Evolutionary conservation across 768 basidiomycete genomes (phyloP), one percentile per base, ranked within the genome.

Genomic region (Plicaturopsis crispa): DNA sequence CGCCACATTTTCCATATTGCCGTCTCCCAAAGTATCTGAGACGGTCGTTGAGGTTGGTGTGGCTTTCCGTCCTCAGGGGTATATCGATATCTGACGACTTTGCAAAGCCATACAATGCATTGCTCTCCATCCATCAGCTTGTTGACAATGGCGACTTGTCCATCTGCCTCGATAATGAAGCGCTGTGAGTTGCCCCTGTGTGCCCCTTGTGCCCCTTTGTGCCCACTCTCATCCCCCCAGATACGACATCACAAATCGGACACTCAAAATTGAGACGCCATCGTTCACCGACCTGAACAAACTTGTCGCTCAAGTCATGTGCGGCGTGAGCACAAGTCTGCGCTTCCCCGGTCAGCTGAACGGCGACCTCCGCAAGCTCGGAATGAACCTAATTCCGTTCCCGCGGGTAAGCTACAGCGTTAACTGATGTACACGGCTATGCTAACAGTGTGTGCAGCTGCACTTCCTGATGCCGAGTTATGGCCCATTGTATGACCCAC

Each of bases 401-500:
- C 94, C 94, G 48, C 90, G 92, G 43, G 84, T 85, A 59, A 37
- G 76, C 61, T 14, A 5, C 4, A 20, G 28, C 26, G 21, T 8
- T 26, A 20, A 34, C n/a, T 4, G 12, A 11, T 8, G 14, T 14
- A 13, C 28, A 7, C 6, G 3, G 11, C 10, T 18, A 10, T 24
- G 13, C 22, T 46, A 24, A 31, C 42, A 30, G 40, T 19, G 12
- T 33, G 35, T 52, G 52, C 58, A 94, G 82, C 74, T 98, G 37
- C 94, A 99, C 58, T 99, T 97, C 76, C 75, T 99, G 50, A 86
- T 90, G 69, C 89, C 90, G 35, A 92, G 89, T 47, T 96, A 91
- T 56, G 91, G 90, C 0, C 96, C 96, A 1, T 78, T 98, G 49
- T 78, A 73, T 45, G 75, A 89, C 47, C 69, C 76, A 3, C 76